A percentile compares a stretch with the other conserved stretches of the same genome.
phyloP scores from a whole-genome alignment of 352 stramenopile genomes.

The Elongisporangium senticosum region DNA sequence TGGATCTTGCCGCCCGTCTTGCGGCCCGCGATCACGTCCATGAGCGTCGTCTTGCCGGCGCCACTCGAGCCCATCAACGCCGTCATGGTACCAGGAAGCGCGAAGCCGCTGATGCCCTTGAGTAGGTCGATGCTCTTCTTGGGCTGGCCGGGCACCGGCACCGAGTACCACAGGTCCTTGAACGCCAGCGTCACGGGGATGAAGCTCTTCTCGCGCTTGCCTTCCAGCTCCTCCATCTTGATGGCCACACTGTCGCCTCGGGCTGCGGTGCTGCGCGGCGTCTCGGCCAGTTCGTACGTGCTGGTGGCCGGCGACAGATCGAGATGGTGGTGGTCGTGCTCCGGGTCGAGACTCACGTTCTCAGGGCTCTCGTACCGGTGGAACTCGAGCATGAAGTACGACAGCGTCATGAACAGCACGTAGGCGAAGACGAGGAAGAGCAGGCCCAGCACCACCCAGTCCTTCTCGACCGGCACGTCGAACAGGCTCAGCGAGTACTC shows the following conservation, averaged over 20 bases:
- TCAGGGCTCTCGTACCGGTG: slow-evolving; percentile 16
- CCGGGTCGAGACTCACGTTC: slow-evolving; percentile 10
- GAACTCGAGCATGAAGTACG: slow-evolving; percentile 24
- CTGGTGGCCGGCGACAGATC: background rate
- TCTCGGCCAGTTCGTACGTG: slow-evolving; percentile 19
- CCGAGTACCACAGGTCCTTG: slow-evolving; percentile 33
- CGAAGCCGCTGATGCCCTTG: slow-evolving; percentile 64
- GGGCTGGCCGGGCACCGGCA: slow-evolving; percentile 25
- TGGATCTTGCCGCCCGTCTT: slow-evolving; percentile 44
- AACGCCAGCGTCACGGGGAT: slow-evolving; percentile 36
- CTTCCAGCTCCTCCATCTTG: slow-evolving; percentile 6
- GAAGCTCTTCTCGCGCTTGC: slow-evolving; percentile 16
- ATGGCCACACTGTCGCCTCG: slow-evolving; percentile 10
- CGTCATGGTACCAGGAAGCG: slow-evolving; percentile 40
- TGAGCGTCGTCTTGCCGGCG: slow-evolving; percentile 73
- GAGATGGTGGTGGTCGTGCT: background rate
- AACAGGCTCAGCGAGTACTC: slow-evolving; percentile 28
- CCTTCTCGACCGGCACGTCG: slow-evolving; percentile 16
- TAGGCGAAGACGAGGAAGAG: slow-evolving; percentile 18
- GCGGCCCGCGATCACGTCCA: slow-evolving; percentile 86
- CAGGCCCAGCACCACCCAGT: slow-evolving; percentile 22
- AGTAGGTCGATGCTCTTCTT: slow-evolving; percentile 62
- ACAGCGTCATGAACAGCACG: slow-evolving; percentile 25
- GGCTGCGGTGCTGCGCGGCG: slow-evolving; percentile 8
- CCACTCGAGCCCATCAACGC: slow-evolving; percentile 62